phyloP scores from a whole-genome alignment of 306 rosid species.

The Argentina anserina region DNA sequence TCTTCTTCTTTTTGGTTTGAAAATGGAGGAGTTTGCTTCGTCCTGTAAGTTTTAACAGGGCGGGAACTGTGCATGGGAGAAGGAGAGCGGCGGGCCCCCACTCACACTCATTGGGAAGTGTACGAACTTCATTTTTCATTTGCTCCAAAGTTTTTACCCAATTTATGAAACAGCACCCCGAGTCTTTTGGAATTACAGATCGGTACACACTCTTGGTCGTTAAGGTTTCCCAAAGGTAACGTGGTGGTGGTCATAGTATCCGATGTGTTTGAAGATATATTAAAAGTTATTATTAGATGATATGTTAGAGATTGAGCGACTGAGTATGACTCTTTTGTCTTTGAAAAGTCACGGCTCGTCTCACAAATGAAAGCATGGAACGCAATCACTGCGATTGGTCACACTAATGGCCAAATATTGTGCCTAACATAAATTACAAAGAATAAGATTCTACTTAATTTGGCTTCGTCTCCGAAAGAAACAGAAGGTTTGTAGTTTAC shows the following conservation, averaged over 20 bases:
- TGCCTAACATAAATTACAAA: background rate
- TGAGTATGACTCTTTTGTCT: too few species aligned
- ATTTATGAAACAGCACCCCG: background rate
- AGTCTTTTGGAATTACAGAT: background rate
- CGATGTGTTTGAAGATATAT: too few species aligned
- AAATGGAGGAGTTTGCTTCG: conserved; percentile 4
- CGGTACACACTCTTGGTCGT: too few species aligned
- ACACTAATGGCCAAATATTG: background rate
- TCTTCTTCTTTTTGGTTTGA: background rate
- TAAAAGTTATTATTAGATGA: too few species aligned
- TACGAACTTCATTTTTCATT: background rate
- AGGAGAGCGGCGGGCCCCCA: background rate
- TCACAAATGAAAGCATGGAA: too few species aligned
- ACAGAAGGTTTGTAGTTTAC: background rate
- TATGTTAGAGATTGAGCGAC: too few species aligned
- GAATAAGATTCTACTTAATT: background rate
- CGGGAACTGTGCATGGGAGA: background rate
- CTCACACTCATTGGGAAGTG: background rate
- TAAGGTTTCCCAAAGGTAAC: too few species aligned
- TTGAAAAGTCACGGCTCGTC: too few species aligned
- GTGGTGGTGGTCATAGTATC: too few species aligned
- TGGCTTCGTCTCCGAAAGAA: background rate
- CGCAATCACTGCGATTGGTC: background rate
- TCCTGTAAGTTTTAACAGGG: background rate
- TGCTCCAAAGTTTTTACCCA: background rate